Evolutionary conservation across 495 filamentous ascomycete genomes (phyloP).

Genomic region (Aspergillus taichungensis): DNA sequence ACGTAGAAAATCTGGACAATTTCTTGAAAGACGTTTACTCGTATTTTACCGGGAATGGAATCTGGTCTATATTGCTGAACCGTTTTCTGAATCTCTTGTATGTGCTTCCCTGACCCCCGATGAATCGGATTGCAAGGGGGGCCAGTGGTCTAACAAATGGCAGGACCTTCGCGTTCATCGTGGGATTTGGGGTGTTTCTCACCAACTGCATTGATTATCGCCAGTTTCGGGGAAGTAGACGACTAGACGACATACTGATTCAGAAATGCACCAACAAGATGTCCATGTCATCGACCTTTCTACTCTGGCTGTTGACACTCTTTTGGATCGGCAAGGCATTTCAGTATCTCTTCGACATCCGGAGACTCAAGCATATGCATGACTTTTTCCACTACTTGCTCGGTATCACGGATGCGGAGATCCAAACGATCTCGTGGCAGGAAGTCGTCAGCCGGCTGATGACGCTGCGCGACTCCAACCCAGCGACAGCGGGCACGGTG

Average conservation of each 20-base stretch:
- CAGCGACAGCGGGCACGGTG: slow-evolving; percentile 64
- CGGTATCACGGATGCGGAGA: slow-evolving; percentile 79
- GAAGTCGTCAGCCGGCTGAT: slow-evolving; percentile 85
- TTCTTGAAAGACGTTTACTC: slow-evolving; percentile 87
- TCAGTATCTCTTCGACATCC: slow-evolving; percentile 65
- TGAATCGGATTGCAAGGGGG: slow-evolving; percentile 4
- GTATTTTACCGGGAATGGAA: slow-evolving; percentile 77
- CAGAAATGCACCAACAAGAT: slow-evolving; percentile 80
- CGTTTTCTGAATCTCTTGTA: slow-evolving; percentile 66
- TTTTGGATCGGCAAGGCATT: slow-evolving; percentile 78
- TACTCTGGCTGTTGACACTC: slow-evolving; percentile 80
- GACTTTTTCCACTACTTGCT: slow-evolving; percentile 85
- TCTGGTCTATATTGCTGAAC: slow-evolving; percentile 79
- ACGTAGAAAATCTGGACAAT: slow-evolving; percentile 82
- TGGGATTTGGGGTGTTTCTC: slow-evolving; percentile 76
- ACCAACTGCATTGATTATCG: slow-evolving; percentile 80
- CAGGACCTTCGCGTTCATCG: slow-evolving; percentile 68
- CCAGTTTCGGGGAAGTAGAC: slow-evolving; percentile 64
- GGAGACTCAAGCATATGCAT: slow-evolving; percentile 66
- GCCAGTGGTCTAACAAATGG: slow-evolving; percentile 7
- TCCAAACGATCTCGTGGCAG: slow-evolving; percentile 96
- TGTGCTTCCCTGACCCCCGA: slow-evolving; percentile 19
- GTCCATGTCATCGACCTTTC: slow-evolving; percentile 67
- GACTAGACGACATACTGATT: slow-evolving; percentile 66
- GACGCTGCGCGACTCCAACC: slow-evolving; percentile 77